phyloP scores from a whole-genome alignment of 768 basidiomycete species.

The Trametes sanguinea region DNA sequence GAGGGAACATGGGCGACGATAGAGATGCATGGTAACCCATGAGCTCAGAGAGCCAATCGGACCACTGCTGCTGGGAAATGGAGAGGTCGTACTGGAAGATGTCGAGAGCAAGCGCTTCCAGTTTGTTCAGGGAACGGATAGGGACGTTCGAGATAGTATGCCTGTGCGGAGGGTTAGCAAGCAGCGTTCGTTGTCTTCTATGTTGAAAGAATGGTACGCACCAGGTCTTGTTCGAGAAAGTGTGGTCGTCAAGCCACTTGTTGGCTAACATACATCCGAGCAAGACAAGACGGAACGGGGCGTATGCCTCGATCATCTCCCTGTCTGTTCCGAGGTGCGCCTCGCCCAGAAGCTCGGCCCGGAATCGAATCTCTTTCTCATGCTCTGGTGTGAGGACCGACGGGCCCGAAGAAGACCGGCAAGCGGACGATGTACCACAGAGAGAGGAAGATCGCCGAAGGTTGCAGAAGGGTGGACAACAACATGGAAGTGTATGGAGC shows the following conservation, averaged over 20 bases:
- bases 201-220: slow-evolving; percentile 36
- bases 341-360: slow-evolving; percentile 62
- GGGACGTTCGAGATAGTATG: slow-evolving; percentile 80
- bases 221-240: slow-evolving; percentile 90
- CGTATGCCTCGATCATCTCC: slow-evolving; percentile 55
- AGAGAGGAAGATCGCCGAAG: slow-evolving; percentile 76
- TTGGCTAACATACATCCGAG: slow-evolving; percentile 85
- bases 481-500: slow-evolving; percentile 72
- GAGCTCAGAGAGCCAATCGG: slow-evolving; percentile 68
- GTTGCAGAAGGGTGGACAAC: slow-evolving; percentile 78
- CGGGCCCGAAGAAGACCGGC: slow-evolving; percentile 64
- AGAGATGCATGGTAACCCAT: slow-evolving; percentile 66
- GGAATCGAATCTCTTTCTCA: slow-evolving; percentile 63
- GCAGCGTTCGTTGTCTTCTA: not conserved
- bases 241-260: slow-evolving; percentile 88
- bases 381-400: slow-evolving; percentile 52
- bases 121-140: slow-evolving; percentile 64
- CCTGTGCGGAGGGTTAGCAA: slow-evolving; percentile 42
- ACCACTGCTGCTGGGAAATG: slow-evolving; percentile 64
- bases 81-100: slow-evolving; percentile 73
- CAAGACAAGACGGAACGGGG: slow-evolving; percentile 73
- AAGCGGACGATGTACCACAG: slow-evolving; percentile 82
- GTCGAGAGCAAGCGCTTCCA: slow-evolving; percentile 72
- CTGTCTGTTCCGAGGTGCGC: slow-evolving; percentile 42
- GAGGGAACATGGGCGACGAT: slow-evolving; percentile 58